Base-by-base conservation (phyloP, 2,329 filamentous ascomycete species). In the Aspergillus ibericus region DNA sequence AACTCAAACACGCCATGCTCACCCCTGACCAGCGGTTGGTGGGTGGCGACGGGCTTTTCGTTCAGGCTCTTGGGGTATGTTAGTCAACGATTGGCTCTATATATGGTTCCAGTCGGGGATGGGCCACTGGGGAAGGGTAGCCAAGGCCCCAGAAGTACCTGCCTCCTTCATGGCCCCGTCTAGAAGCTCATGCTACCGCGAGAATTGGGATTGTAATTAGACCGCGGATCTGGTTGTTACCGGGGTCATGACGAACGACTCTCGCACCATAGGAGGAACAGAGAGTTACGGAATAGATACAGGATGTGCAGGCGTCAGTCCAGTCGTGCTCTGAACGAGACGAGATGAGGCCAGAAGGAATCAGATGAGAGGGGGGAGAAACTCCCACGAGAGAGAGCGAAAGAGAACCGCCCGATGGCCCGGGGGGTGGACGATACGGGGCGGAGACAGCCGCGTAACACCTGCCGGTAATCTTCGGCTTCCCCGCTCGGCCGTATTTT, bases 1-100 rank as follows among this genome's bases (percentile, higher is more conserved):
- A 91, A 96, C 25, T 48, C 25, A 5, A 48, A 48, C 12, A 22
- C 44, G 44, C 44, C 27, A 25, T n/a, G 25, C 44, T 16, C 15
- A 25, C 44, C 44, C 44, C 44, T 27, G n/a, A 32, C 44, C 44
- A 29, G 44, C n/a, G 25, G 44, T 29, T 29, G 25, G 8, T 48
- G 44, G 25, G 44, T 15, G 44, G 27, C n/a, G n/a, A 16, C 44
- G 4, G 44, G 44, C 44, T 32, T 48, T 15, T 48, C 44, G 44
- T 29, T 48, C 44, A 48, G 44, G 44, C 15, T 48, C 44, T 48
- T 15, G n/a, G 25, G n/a, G 13, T 13, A 27, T 10, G 25, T 48
- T 29, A 48, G 44, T 32, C 16, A 47, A 15, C 8, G 42, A 47
- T 16, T 29, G 42, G 20, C 22, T 27, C 22, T 47, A 27, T n/a